Evolutionary conservation across 805 yeast genomes (phyloP), one percentile per base, ranked within the genome.

Genomic region (Myxozyma mucilagina): DNA sequence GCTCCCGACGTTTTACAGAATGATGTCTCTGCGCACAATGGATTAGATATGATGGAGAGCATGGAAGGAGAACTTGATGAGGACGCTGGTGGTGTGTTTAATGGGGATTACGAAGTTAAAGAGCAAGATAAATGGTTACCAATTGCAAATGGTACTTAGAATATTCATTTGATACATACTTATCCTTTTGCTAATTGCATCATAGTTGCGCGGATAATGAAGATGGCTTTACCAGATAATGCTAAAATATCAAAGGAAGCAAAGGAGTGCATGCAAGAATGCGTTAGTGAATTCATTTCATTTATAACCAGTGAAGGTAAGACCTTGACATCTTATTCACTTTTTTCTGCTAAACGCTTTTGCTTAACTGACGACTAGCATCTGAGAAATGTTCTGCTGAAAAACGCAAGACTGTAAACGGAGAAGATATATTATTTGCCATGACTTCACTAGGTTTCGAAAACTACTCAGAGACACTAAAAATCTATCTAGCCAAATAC

Each of bases 191-290:
- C 49, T 49, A 35, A 51, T 20, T 16, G 10, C 36, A 7, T 20
- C 32, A 10, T 57, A 78, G 82, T 84, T 61, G 87, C 87, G n/a
- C 76, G 93, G 55, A 82, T 88, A 54, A 88, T 87, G 93, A 88
- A 88, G 69, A 79, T 75, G 58, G 87, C 93, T 1, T 75, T 87
- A 35, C 93, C 94, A 2, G 75, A 79, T 11, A 84, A 86, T 41
- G 93, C 92, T 10, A 87, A 87, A 69, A 84, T 87, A 1, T 85
- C 90, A 24, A 87, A 87, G 69, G 94, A 87, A 68, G 88, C 92
- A 47, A 87, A 87, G 69, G 92, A 86, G 67, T 84, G 89, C 66
- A 84, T 86, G 75, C 90, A 86, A 72, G 89, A 86, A 69, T 85
- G 88, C 69, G 89, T 84, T 4, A 76, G 82, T 52, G 88, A 85